Evolutionary conservation across 2,329 filamentous ascomycete species (phyloP), one percentile per base, ranked within the genome.

Genomic region (Neofusicoccum ribis): DNA sequence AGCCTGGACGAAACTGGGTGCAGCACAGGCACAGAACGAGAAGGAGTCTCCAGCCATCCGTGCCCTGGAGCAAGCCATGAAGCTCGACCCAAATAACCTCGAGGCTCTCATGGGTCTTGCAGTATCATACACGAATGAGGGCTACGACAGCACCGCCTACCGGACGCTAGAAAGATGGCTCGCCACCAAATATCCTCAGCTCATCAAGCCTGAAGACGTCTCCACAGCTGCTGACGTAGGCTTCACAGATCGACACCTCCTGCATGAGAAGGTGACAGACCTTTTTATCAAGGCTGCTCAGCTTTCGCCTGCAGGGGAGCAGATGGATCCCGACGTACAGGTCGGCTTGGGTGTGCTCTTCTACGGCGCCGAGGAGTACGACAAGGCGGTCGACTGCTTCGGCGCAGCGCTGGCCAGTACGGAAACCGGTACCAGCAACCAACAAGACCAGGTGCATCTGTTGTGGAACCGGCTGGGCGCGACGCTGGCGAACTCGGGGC

Each of bases 361-460:
- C 82, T 99, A 99, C 80, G 95, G 94, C 60, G 93, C 92, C 36
- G 95, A 99, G 79, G 94, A 98, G 75, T 98, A 97, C 81, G 92
- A 95, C 76, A 99, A 99, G 82, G 95, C 95, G 0, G 94, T 99
- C 43, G 95, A 99, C 82, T 99, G 96, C 83, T 99, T 99, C 86
- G 91, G 90, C 64, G 89, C 94, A 0, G 94, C 96, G 0, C 87
- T 99, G 27, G 91, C 92, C 66, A 92, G 88, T 27, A 92, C 91
- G 0, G 93, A 97, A 78, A 86, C 89, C 41, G 95, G 95, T 66
- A 87, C 88, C 8, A 90, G 89, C 66, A 98, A 97, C 80, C 89
- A 92, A 68, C 88, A 89, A 72, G 89, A 90, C 72, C 93, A 97
- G 79, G 83, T 97, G 1, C 95, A 98, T 75, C 87, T 99, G 20